Percentiles rank a stretch among this genome's conserved stretches.
Conservation (phyloP, 768 basidiomycete species). For the Strobilomyces confusus region DNA sequence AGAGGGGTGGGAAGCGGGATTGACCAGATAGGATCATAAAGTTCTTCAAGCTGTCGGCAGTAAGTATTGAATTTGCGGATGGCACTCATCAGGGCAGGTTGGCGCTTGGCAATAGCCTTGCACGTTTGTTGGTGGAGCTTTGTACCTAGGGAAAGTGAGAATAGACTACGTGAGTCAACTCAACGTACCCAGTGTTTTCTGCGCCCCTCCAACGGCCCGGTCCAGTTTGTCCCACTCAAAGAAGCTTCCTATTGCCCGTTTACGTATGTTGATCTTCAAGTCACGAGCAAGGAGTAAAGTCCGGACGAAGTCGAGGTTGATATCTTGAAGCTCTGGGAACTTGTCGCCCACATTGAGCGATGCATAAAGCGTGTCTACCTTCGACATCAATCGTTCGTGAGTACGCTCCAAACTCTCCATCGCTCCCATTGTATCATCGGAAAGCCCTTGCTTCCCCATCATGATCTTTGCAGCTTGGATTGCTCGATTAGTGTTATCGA, state of each 20-base stretch:
- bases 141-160: constrained; percentile 1
- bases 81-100: too few relatives aligned
- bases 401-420: too few relatives aligned
- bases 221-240: constrained; percentile 5
- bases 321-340: neutral
- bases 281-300: neutral
- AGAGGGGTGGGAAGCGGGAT: too few relatives aligned
- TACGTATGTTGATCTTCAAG: constrained; percentile 2
- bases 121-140: constrained; percentile 5
- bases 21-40: too few relatives aligned
- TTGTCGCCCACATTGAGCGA: neutral
- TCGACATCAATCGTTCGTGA: too few relatives aligned
- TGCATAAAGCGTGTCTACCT: too few relatives aligned
- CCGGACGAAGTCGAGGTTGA: neutral
- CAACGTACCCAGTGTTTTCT: constrained; percentile 17
- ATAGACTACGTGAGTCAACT: neutral
- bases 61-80: too few relatives aligned
- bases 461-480: too few relatives aligned
- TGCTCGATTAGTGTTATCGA: too few relatives aligned
- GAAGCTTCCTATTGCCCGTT: neutral
- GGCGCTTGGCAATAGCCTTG: neutral
- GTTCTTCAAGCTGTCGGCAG: too few relatives aligned
- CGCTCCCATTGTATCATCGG: too few relatives aligned
- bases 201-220: neutral
- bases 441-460: too few relatives aligned